Evolutionary conservation across 345 rosid genomes (phyloP).

Genomic region (Eucalyptus brandiana): DNA sequence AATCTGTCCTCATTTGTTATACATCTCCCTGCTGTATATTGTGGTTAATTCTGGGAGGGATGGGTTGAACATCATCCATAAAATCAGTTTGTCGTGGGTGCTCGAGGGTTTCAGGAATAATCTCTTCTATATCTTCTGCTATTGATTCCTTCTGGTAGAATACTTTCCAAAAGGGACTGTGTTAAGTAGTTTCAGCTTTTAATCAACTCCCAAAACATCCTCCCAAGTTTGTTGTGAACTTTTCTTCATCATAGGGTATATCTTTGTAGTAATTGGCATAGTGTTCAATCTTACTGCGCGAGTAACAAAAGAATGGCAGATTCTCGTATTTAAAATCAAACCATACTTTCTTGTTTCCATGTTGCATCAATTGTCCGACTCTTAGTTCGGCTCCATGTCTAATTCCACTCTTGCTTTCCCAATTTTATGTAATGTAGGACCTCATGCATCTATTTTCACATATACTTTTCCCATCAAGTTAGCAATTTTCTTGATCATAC

Average conservation of each 20-base stretch:
- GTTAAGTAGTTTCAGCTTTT: background rate
- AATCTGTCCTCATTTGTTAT: background rate
- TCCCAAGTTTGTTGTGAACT: background rate
- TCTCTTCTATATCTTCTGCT: no score
- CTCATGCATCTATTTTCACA: background rate
- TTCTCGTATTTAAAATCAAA: background rate
- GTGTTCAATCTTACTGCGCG: background rate
- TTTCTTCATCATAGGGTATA: background rate
- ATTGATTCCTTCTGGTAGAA: no score
- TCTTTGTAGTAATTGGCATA: background rate
- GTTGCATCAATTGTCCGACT: accelerated
- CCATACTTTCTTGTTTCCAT: background rate
- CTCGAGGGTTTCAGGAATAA: background rate
- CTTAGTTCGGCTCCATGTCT: background rate
- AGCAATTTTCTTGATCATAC: background rate
- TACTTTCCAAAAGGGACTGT: background rate
- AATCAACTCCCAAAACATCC: background rate
- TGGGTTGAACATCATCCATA: background rate
- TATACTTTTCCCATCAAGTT: background rate
- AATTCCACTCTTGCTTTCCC: background rate
- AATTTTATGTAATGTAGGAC: background rate
- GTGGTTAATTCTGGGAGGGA: no score
- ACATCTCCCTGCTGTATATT: background rate
- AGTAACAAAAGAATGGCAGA: background rate
- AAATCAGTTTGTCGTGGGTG: background rate